phyloP scores from a whole-genome alignment of 2,329 filamentous ascomycete species.

The Chaetomiaceae sp. region DNA sequence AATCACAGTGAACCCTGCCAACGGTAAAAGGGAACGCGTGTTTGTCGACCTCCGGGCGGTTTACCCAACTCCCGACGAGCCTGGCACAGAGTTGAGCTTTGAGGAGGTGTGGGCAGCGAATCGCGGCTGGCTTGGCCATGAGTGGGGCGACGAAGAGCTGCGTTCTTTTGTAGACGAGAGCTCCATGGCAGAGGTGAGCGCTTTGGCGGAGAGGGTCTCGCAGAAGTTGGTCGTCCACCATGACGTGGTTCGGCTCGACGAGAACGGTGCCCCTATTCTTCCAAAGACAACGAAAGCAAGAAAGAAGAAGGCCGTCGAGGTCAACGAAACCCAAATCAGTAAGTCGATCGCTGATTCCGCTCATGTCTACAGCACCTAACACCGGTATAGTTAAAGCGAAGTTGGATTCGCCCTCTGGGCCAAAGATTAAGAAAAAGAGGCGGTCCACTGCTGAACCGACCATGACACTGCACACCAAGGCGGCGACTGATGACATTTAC shows the following conservation, averaged over 20 bases:
- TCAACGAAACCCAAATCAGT: constrained; percentile 92
- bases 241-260: constrained; percentile 49
- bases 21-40: constrained; percentile 77
- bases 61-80: constrained; percentile 71
- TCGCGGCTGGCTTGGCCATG: constrained; percentile 62
- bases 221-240: constrained; percentile 42
- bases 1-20: constrained; percentile 76
- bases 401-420: constrained; percentile 80
- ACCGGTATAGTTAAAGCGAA: constrained; percentile 74
- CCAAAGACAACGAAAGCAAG: constrained; percentile 44
- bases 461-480: constrained; percentile 94
- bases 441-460: constrained; percentile 67
- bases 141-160: constrained; percentile 47
- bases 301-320: constrained; percentile 77
- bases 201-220: constrained; percentile 29
- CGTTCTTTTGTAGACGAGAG: constrained; percentile 28
- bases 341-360: constrained; percentile 35
- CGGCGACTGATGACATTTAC: constrained; percentile 96
- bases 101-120: constrained; percentile 82
- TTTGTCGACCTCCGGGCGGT: constrained; percentile 82
- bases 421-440: constrained; percentile 75
- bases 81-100: constrained; percentile 76
- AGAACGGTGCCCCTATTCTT: constrained; percentile 49
- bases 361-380: constrained; percentile 27
- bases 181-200: constrained; percentile 27